phyloP scores from a whole-genome alignment of 2,329 filamentous ascomycete genomes.

The Pyrenochaeta sp. region DNA sequence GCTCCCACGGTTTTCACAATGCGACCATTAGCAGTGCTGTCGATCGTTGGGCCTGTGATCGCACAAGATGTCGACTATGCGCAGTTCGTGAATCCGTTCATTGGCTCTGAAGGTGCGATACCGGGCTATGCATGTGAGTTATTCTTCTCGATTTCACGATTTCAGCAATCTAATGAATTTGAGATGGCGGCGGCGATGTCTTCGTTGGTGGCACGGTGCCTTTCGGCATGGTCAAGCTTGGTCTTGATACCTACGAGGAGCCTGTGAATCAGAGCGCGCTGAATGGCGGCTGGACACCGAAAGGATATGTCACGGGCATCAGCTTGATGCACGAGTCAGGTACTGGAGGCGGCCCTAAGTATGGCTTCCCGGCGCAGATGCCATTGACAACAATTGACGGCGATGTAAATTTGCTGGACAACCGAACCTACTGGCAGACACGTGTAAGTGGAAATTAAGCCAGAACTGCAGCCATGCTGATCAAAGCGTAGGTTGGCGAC shows the following conservation, averaged over 20 bases:
- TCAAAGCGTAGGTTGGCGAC: slow-evolving; percentile 30
- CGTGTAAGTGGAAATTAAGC: slow-evolving; percentile 26
- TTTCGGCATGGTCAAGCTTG: slow-evolving; percentile 53
- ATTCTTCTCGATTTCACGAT: neutral
- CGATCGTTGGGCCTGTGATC: neutral
- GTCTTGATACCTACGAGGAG: slow-evolving; percentile 51
- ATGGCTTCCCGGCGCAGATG: slow-evolving; percentile 54
- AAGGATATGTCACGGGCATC: slow-evolving; percentile 51
- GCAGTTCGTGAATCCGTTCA: slow-evolving; percentile 56
- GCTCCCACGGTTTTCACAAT: slow-evolving; percentile 1
- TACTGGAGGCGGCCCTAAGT: slow-evolving; percentile 49
- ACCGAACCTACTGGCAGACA: slow-evolving; percentile 53
- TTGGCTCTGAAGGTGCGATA: slow-evolving; percentile 57
- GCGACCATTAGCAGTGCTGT: slow-evolving; percentile 1
- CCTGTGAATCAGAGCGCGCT: slow-evolving; percentile 46
- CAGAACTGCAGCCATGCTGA: neutral
- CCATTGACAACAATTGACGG: slow-evolving; percentile 41
- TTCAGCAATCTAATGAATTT: slow-evolving; percentile 9
- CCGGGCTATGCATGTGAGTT: slow-evolving; percentile 48
- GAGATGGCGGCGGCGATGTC: slow-evolving; percentile 51
- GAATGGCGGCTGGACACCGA: slow-evolving; percentile 54
- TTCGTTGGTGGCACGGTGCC: slow-evolving; percentile 51
- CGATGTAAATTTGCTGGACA: slow-evolving; percentile 31
- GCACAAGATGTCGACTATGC: slow-evolving; percentile 40
- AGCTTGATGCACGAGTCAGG: slow-evolving; percentile 52